Conservation (phyloP, 176 grass and related monocot species). For the Bothriochloa decipiens region DNA sequence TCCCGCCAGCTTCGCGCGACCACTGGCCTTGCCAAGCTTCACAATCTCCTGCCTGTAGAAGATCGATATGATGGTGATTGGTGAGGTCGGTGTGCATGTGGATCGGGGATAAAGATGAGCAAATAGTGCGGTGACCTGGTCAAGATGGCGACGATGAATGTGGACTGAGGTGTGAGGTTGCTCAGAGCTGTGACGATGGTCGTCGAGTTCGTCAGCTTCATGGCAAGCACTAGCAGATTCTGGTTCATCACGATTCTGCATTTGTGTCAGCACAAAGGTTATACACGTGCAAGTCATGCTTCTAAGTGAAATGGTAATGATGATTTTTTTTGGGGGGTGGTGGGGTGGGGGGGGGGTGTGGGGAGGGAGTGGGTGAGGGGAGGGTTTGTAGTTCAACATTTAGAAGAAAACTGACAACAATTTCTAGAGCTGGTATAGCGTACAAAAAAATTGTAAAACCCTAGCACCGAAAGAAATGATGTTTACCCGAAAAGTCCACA, state of each 20-base stretch:
- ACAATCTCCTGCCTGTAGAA: constrained; percentile 47
- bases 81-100: too few species aligned
- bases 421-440: too few species aligned
- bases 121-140: constrained; percentile 31
- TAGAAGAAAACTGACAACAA: too few species aligned
- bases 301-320: too few species aligned
- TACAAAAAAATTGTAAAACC: too few species aligned
- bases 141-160: constrained; percentile 61
- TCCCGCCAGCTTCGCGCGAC: constrained; percentile 54
- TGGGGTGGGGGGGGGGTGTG: too few species aligned
- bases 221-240: constrained; percentile 45
- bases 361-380: too few species aligned
- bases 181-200: constrained; percentile 64
- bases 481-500: constrained; percentile 17
- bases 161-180: constrained; percentile 60
- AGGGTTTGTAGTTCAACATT: too few species aligned
- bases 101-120: too few species aligned
- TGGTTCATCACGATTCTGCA: constrained; percentile 54
- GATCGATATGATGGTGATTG: too few species aligned
- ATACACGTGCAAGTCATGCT: not conserved
- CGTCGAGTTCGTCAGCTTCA: constrained; percentile 54
- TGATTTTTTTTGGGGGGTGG: too few species aligned
- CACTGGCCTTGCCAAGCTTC: constrained; percentile 38
- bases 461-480: not conserved
- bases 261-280: not conserved